These are phyloP conservation scores for Paulownia fortunei DNA, from an alignment of 257 asterid genomes.

Conservation along the genomic window DNA sequence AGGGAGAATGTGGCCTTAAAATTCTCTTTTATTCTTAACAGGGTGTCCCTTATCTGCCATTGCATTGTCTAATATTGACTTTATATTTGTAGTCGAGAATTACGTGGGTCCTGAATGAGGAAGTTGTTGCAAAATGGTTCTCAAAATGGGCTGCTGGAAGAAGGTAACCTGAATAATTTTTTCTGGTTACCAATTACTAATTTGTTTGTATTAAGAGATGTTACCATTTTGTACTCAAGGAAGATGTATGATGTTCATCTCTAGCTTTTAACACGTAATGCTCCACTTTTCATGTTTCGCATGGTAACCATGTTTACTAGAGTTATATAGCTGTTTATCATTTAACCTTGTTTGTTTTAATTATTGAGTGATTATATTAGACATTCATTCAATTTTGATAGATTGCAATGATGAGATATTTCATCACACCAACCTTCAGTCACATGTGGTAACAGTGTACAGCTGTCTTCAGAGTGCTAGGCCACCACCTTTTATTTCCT, in stretches of 20 bases:
- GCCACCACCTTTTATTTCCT: too few relatives aligned
- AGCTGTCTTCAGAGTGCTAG: too few relatives aligned
- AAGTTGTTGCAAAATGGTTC: slow-evolving; percentile 29
- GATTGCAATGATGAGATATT: too few relatives aligned
- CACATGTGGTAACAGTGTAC: too few relatives aligned
- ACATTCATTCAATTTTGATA: too few relatives aligned
- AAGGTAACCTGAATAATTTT: slow-evolving; percentile 41
- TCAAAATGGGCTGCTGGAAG: slow-evolving; percentile 29
- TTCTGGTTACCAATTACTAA: slow-evolving; percentile 18
- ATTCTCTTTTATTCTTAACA: neutral
- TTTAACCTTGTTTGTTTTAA: neutral
- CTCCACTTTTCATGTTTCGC: neutral
- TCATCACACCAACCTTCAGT: too few relatives aligned
- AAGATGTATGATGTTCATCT: neutral
- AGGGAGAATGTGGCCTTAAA: neutral
- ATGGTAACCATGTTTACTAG: too few relatives aligned
- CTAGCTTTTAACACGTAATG: neutral
- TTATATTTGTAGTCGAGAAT: slow-evolving; percentile 12
- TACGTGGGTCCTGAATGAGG: slow-evolving; percentile 8
- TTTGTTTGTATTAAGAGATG: slow-evolving; percentile 34
- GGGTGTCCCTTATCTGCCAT: neutral
- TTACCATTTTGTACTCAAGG: slow-evolving; percentile 19
- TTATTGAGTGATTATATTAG: neutral
- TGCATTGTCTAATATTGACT: neutral
- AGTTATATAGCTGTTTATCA: too few relatives aligned